Percentiles rank a stretch among this genome's conserved stretches.
Evolutionary conservation across 345 rosid genomes (phyloP).

Genomic region (Hypericum perforatum): DNA sequence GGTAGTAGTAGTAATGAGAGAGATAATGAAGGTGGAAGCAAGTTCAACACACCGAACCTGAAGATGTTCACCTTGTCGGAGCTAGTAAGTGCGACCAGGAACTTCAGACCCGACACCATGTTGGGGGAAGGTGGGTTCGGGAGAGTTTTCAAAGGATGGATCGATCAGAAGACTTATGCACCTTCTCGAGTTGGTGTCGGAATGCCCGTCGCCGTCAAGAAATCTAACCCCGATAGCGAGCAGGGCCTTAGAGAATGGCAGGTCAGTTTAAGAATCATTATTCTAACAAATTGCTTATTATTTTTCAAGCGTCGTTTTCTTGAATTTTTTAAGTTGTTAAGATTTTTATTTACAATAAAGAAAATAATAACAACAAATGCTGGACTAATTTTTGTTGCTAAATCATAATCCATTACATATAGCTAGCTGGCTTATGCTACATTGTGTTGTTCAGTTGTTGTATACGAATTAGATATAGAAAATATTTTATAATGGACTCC

Average conservation of each 20-base stretch:
- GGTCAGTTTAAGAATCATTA: constrained; percentile 20
- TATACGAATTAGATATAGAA: too few relatives aligned
- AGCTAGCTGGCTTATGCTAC: too few relatives aligned
- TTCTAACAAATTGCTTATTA: too few relatives aligned
- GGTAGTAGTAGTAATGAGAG: not conserved
- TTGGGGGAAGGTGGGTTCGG: constrained; percentile 95
- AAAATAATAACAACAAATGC: too few relatives aligned
- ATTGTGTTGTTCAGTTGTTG: too few relatives aligned
- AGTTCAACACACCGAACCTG: constrained; percentile 23
- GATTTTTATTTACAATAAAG: too few relatives aligned
- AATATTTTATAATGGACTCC: too few relatives aligned
- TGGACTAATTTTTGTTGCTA: too few relatives aligned
- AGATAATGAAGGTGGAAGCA: constrained; percentile 3
- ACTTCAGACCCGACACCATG: constrained; percentile 59
- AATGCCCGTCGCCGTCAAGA: constrained; percentile 78
- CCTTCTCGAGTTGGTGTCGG: constrained; percentile 60
- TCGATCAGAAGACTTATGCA: constrained; percentile 38
- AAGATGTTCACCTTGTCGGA: constrained; percentile 49
- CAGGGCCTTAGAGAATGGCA: constrained; percentile 82
- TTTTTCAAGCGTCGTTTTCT: too few relatives aligned
- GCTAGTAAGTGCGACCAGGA: constrained; percentile 56
- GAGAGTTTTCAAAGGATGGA: constrained; percentile 79
- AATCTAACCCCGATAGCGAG: constrained; percentile 57
- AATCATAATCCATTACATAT: too few relatives aligned
- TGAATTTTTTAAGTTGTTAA: too few relatives aligned